Evolutionary conservation across 169 alveolate species (phyloP).

Genomic region (Eimeria zaria): DNA sequence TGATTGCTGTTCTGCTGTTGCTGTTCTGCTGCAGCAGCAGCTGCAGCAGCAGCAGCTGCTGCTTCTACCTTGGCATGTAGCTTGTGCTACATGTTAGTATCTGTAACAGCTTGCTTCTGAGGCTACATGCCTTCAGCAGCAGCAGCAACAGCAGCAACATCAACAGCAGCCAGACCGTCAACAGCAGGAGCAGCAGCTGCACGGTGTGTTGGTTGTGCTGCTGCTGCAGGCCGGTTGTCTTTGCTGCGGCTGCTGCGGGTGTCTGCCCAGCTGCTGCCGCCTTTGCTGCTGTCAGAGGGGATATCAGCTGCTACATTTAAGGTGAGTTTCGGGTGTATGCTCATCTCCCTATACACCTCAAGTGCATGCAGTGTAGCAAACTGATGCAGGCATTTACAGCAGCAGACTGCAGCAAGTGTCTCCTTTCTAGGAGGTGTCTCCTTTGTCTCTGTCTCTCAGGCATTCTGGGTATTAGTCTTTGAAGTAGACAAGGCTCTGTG

Average conservation of each 20-base stretch:
- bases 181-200: background rate
- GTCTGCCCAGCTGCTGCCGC: slow-evolving; percentile 52
- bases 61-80: background rate
- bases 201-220: background rate
- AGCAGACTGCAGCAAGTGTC: background rate
- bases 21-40: background rate
- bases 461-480: slow-evolving; percentile 34
- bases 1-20: background rate
- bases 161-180: background rate
- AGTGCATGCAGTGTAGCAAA: background rate
- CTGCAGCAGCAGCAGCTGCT: slow-evolving; percentile 7
- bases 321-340: slow-evolving; percentile 33
- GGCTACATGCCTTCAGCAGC: background rate
- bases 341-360: background rate
- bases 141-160: background rate
- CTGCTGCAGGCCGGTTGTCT: background rate
- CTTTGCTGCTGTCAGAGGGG: slow-evolving; percentile 57
- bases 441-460: background rate
- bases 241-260: slow-evolving; percentile 3
- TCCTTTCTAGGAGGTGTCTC: background rate
- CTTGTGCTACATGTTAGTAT: background rate
- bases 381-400: no score
- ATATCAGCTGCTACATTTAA: background rate
- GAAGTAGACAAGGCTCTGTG: slow-evolving; percentile 5
- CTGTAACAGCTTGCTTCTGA: background rate